phyloP scores from a whole-genome alignment of 768 basidiomycete genomes.

The Rhodotorula paludigena region DNA sequence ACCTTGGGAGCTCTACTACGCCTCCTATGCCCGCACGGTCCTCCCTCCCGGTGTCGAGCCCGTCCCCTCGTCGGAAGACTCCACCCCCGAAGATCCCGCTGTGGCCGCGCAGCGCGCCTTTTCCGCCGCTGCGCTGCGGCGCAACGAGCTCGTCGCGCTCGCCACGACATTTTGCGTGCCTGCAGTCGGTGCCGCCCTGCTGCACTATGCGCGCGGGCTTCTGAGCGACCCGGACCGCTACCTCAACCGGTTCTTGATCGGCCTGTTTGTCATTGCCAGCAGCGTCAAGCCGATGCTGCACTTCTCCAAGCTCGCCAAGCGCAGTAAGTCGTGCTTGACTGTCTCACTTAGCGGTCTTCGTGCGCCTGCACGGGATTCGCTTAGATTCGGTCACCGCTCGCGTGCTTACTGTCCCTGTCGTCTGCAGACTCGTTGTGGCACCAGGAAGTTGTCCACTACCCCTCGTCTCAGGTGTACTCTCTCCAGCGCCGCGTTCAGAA shows the following conservation, averaged over 20 bases:
- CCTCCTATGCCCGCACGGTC: constrained; percentile 38
- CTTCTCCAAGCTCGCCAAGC: constrained; percentile 36
- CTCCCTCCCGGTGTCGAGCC: constrained; percentile 12
- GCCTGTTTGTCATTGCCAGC: constrained; percentile 41
- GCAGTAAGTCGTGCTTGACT: constrained; percentile 8
- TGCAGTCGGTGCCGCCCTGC: constrained; percentile 27
- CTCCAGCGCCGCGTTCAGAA: constrained; percentile 30
- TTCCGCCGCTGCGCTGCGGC: constrained; percentile 32
- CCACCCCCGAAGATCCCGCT: constrained; percentile 12
- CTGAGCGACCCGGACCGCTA: constrained; percentile 42
- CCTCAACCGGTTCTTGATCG: constrained; percentile 42
- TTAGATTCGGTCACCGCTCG: too few species aligned
- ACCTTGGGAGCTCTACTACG: constrained; percentile 46
- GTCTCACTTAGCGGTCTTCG: background rate
- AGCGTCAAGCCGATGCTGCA: constrained; percentile 42
- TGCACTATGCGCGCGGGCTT: constrained; percentile 31
- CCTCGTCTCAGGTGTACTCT: constrained; percentile 36
- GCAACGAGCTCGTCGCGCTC: constrained; percentile 39
- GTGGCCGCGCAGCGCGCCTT: background rate
- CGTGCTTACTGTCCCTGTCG: rapidly evolving
- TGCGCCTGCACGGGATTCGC: too few species aligned
- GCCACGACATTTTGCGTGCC: constrained; percentile 39
- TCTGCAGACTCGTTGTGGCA: constrained; percentile 36
- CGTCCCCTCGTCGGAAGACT: background rate
- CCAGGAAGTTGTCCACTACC: constrained; percentile 39